Percentiles rank a stretch among this genome's conserved stretches.
phyloP scores from a whole-genome alignment of 1,139 yeast genomes.

The Saccharomyces pastorianus region DNA sequence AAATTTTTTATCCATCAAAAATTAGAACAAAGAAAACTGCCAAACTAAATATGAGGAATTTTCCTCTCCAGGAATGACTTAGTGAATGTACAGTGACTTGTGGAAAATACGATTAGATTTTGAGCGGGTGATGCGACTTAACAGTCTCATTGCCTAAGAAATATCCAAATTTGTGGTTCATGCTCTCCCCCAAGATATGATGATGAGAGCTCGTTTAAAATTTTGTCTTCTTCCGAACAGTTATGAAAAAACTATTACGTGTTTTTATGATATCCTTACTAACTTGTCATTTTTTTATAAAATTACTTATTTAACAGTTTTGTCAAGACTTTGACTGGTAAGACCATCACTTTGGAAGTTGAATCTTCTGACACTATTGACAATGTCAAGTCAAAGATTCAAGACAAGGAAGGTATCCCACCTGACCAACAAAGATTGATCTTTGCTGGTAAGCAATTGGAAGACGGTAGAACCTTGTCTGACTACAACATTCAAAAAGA shows the following conservation, averaged over 20 bases:
- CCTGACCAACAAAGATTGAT: conserved; percentile 90
- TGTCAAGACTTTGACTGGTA: conserved; percentile 80
- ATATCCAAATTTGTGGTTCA: background rate
- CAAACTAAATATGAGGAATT: background rate
- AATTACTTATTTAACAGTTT: conserved; percentile 32
- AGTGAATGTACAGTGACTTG: background rate
- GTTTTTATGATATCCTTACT: background rate
- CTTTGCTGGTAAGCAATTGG: conserved; percentile 89
- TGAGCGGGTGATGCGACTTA: background rate
- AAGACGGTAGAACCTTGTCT: conserved; percentile 84
- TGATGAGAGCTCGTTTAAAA: background rate
- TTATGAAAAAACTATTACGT: background rate
- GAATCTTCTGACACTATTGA: conserved; percentile 91
- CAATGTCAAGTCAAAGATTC: conserved; percentile 87
- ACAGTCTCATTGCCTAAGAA: background rate
- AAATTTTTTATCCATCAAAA: background rate
- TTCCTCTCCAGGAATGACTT: background rate
- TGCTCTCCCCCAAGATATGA: background rate
- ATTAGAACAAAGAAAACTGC: background rate
- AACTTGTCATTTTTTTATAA: background rate
- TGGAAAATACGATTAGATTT: background rate
- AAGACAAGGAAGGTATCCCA: conserved; percentile 91
- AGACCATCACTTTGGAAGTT: conserved; percentile 88
- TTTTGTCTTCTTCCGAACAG: background rate
- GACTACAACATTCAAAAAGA: conserved; percentile 94